phyloP scores from a whole-genome alignment of 2,329 filamentous ascomycete genomes.

The Aotearoamyces nothofagi region DNA sequence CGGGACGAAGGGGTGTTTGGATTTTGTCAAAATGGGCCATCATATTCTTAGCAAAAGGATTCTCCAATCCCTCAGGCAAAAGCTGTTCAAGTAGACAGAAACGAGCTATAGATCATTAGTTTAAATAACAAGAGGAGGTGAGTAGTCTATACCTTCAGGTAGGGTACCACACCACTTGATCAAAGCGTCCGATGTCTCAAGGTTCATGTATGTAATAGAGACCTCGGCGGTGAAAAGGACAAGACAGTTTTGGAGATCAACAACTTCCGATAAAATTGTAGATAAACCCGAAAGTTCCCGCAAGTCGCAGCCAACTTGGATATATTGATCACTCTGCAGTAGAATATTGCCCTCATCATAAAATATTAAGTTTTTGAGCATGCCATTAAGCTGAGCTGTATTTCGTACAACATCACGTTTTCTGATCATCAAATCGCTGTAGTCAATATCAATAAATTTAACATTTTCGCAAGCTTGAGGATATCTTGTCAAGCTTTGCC shows the following conservation, averaged over 20 bases:
- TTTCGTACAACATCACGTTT: slow-evolving; percentile 55
- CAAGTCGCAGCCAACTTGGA: slow-evolving; percentile 70
- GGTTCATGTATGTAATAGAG: slow-evolving; percentile 81
- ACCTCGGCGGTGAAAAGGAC: slow-evolving; percentile 82
- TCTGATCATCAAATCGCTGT: slow-evolving; percentile 60
- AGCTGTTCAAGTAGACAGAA: slow-evolving; percentile 84
- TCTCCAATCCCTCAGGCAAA: slow-evolving; percentile 58
- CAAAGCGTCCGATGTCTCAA: slow-evolving; percentile 53
- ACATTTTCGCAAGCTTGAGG: slow-evolving; percentile 37
- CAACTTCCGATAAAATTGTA: slow-evolving; percentile 37
- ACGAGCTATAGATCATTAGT: slow-evolving; percentile 34
- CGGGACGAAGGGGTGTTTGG: slow-evolving; percentile 61
- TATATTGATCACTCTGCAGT: slow-evolving; percentile 54
- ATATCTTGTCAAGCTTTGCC: slow-evolving; percentile 62
- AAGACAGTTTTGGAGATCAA: slow-evolving; percentile 40
- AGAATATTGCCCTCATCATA: slow-evolving; percentile 31
- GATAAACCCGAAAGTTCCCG: slow-evolving; percentile 49
- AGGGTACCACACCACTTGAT: slow-evolving; percentile 65
- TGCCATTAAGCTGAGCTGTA: slow-evolving; percentile 41
- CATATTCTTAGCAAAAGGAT: slow-evolving; percentile 84
- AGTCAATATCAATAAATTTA: slow-evolving; percentile 75
- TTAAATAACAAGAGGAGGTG: slow-evolving; percentile 3
- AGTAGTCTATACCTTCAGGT: slow-evolving; percentile 38
- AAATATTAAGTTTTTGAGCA: slow-evolving; percentile 29
- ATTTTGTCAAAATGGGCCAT: slow-evolving; percentile 69